Evolutionary conservation across 768 basidiomycete genomes (phyloP), one percentile per base, ranked within the genome.

Genomic region (Suillus weaverae): DNA sequence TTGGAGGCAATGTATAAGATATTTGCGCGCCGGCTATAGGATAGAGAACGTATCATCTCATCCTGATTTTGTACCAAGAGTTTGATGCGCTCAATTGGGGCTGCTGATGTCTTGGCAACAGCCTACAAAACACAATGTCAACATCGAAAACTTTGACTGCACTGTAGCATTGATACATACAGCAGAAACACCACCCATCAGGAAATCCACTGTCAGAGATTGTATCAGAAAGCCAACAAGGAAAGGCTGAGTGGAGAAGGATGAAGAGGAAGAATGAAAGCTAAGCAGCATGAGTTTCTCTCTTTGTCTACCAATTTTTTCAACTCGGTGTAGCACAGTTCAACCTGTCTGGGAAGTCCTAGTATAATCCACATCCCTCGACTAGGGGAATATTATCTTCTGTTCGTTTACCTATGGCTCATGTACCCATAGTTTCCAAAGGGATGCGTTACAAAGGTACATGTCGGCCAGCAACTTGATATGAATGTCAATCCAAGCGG

Each of bases 11-110:
- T 44, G 8, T n/a, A 39, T 4, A 11, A 51, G 20, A 56, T 0
- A 36, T 4, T 26, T 59, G 38, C 16, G 10, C 6, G 6, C 10
- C 20, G 5, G 5, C 30, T 11, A 53, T 50, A 30, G 6, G 26
- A 51, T 35, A 61, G 46, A 32, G 14, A n/a, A 77, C 81, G 4
- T n/a, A 89, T 91, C 97, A 99, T 99, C 85, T 99, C 97, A 87
- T 96, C 97, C 89, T 99, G 97, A 84, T 97, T 98, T 83, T 98
- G 94, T 66, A 97, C 91, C 77, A 97, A 82, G 74, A 99, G 89
- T 86, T 99, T 99, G 82, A 99, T 97, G 77, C 97, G 95, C 88
- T 99, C 97, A 75, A 99, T 99, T 81, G 97, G 97, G 69, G 97
- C 97, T 72, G 97, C 97, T 70, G 92, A 92, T 70, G 97, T 99